Percentiles rank a stretch among this genome's conserved stretches.
These are phyloP conservation scores for Aspergillus haitiensis DNA, from an alignment of 495 filamentous ascomycete species.

Conservation along the genomic window DNA sequence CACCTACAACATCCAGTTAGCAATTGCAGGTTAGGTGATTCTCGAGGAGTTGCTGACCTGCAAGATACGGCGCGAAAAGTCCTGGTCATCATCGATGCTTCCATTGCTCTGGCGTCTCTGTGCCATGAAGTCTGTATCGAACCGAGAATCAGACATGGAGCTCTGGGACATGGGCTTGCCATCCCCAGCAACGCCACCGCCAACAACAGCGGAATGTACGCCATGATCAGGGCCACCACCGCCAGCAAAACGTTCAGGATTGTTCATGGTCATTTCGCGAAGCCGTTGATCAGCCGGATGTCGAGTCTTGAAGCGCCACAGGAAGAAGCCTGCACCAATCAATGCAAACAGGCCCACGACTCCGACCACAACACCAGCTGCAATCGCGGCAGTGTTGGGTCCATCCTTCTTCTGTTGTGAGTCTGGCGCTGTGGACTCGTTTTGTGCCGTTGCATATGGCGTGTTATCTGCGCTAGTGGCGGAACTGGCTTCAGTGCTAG, in stretches of 20 bases:
- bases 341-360: conserved; percentile 68
- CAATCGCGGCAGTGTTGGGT: conserved; percentile 73
- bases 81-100: conserved; percentile 96
- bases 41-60: conserved; percentile 58
- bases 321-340: conserved; percentile 70
- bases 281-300: conserved; percentile 77
- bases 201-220: too few species aligned
- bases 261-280: conserved; percentile 68
- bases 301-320: conserved; percentile 70
- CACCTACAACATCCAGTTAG: conserved; percentile 33
- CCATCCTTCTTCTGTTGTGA: conserved; percentile 33
- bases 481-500: conserved; percentile 19
- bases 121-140: conserved; percentile 82
- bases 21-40: not conserved
- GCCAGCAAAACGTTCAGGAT: conserved; percentile 60
- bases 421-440: conserved; percentile 22
- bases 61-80: conserved; percentile 94
- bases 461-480: conserved; percentile 38
- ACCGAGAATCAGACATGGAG: conserved; percentile 75
- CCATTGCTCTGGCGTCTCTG: conserved; percentile 90
- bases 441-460: conserved; percentile 38
- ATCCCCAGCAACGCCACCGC: too few species aligned
- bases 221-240: too few species aligned
- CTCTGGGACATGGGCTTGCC: conserved; percentile 56
- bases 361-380: conserved; percentile 84